Evolutionary conservation across 257 asterid genomes (phyloP), one percentile per base, ranked within the genome.

Genomic region (Sherardia arvensis): DNA sequence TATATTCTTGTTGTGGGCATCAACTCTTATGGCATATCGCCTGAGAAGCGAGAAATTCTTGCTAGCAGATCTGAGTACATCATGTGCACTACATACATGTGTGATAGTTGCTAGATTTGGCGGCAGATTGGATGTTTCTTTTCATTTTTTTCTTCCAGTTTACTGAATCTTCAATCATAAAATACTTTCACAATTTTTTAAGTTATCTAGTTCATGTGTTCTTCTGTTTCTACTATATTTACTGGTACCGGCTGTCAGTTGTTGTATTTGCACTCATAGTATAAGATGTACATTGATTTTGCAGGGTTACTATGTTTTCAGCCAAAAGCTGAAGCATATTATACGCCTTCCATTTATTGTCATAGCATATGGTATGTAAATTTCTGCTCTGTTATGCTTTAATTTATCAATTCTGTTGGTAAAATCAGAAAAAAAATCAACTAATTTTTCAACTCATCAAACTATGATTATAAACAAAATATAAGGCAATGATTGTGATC

Each of bases 321-420:
- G 99, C 84, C 97, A 93, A 81, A 93, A 90, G 80, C 76, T 93
- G 94, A 93, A 93, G 85, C 96, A 85, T 68, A 64, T 93, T 62
- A 75, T 93, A 69, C 96, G 92, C 76, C 82, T 93, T 38, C 99
- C 99, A 25, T 90, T 89, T 84, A 95, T 93, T 68, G 72, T 94
- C 49, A 67, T 83, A 62, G 80, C 96, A 29, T 93, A 93, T 75
- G 99, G 99, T 93, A 84, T 32, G 79, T 69, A 33, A 85, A 76
- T 40, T 73, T 76, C 64, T 68, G 43, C 62, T 28, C 53, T 60
- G 64, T 59, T 61, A 15, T 33, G 7, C 55, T 27, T 7, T 43
- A 9, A 6, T 45, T 36, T 66, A 21, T 53, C 27, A 22, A 30
- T 49, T 53, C 34, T 21, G 27, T 5, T 34, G 18, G 23, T 38